Conservation (phyloP, 106 monocot species). For the Dendrobium chrysotoxum region DNA sequence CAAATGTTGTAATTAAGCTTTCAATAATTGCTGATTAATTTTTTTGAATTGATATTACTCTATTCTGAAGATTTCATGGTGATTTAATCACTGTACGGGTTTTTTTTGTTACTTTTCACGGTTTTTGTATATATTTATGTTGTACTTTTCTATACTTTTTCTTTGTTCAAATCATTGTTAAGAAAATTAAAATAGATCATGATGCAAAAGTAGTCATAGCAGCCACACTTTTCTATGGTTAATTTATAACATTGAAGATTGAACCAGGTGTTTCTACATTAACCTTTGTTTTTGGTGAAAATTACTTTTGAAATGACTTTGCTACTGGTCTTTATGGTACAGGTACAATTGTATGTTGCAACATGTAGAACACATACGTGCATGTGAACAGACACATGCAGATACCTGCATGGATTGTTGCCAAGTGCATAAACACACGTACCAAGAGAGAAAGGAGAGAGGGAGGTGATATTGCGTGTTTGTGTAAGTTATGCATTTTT, state of each 20-base stretch:
- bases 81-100: neutral
- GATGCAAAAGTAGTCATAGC: too few species aligned
- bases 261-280: neutral
- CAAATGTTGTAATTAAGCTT: neutral
- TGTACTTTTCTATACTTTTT: neutral
- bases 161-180: neutral
- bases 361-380: too few species aligned
- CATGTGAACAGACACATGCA: neutral
- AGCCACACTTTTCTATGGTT: neutral
- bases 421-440: neutral
- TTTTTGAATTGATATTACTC: neutral
- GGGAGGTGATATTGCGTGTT: too few species aligned
- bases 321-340: neutral
- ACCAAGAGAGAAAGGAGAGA: neutral
- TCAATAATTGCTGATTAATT: neutral
- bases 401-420: neutral
- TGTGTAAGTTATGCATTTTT: too few species aligned
- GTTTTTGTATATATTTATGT: neutral
- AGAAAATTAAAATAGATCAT: neutral
- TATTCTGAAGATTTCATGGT: conserved; percentile 1
- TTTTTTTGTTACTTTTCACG: neutral
- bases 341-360: neutral
- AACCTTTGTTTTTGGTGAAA: neutral
- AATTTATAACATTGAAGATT: neutral
- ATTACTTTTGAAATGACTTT: neutral